Base-by-base conservation (phyloP, 768 basidiomycete genomes). In the Gloeopeniophorella convolvens region DNA sequence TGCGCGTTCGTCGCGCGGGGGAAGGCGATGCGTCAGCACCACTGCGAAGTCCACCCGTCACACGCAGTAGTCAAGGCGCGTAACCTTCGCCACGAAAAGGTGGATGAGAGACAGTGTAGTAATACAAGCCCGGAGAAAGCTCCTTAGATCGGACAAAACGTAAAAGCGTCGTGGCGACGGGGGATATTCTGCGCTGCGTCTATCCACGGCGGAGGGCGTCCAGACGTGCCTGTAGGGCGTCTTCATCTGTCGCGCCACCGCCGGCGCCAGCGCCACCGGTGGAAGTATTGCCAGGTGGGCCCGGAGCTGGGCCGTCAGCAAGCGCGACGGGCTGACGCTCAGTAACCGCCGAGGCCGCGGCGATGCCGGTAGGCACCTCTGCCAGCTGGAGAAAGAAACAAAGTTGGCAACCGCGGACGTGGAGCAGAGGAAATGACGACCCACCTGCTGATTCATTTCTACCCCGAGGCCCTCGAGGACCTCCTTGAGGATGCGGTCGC, bases 401-500 rank as follows among this genome's bases (percentile, higher is more conserved):
- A 6, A 11, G 15, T 34, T 8, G 24, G 21, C 46, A 41, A 48
- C 24, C 9, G 6, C 12, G 1, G 13, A 10, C 16, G 9, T 44
- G 34, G 31, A 43, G 55, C 58, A 65, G 46, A 41, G 9, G 13
- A n/a, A 43, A 28, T 42, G 10, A 39, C 51, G 21, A 50, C 66
- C 55, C 60, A 84, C 87, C 68, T 89, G 82, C 67, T 98, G 96
- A 2, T 88, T 87, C 51, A 97, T 73, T 54, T 77, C 78, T 46
- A 99, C 86, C 28, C 96, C 96, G 51, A 99, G 96, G 73, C 98
- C 96, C 57, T 98, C 96, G 41, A 99, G 71, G 42, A 99, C 95
- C 68, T 98, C 83, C 63, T 86, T 92, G 59, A 99, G 67, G 55
- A 99, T 94, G 73, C 89, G 88, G 64, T 98, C 94, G 12, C 93